Conservation (phyloP, 176 grass and related monocot genomes). For the Tillandsia leiboldiana region DNA sequence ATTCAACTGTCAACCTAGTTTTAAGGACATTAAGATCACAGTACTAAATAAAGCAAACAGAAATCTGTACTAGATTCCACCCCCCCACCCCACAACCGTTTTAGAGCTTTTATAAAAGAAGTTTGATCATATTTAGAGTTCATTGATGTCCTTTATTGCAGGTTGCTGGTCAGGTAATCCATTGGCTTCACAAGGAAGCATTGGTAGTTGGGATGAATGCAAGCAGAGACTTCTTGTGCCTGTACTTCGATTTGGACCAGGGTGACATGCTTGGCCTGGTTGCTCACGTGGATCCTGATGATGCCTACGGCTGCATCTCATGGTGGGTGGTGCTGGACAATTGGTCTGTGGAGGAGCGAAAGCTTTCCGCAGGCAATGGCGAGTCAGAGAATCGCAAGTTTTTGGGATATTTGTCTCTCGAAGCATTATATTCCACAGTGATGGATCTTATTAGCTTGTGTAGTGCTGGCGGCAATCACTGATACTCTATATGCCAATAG, state of each 20-base stretch:
- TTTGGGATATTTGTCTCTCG: conserved; percentile 65
- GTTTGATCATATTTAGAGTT: background rate
- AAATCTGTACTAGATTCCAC: background rate
- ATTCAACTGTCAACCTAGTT: background rate
- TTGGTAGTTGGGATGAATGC: conserved; percentile 68
- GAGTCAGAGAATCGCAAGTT: conserved; percentile 47
- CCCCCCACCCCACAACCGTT: background rate
- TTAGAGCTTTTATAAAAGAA: background rate
- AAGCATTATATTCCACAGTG: conserved; percentile 56
- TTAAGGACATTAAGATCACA: background rate
- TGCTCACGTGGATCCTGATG: conserved; percentile 57
- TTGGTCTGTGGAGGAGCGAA: conserved; percentile 35
- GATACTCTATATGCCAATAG: background rate
- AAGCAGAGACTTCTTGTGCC: conserved; percentile 66
- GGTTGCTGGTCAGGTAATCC: conserved; percentile 76
- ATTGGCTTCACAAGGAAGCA: conserved; percentile 82
- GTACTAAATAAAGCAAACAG: background rate
- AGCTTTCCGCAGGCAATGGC: conserved; percentile 23
- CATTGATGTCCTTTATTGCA: conserved; percentile 16
- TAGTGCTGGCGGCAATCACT: conserved; percentile 36
- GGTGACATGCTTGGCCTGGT: conserved; percentile 65
- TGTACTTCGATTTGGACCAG: conserved; percentile 76
- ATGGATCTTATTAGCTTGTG: conserved; percentile 77
- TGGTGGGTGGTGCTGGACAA: conserved; percentile 60
- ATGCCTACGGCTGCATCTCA: conserved; percentile 47